These are phyloP conservation scores for Liquidambar formosana DNA, from an alignment of 164 flowering plant genomes.

Conservation along the genomic window DNA sequence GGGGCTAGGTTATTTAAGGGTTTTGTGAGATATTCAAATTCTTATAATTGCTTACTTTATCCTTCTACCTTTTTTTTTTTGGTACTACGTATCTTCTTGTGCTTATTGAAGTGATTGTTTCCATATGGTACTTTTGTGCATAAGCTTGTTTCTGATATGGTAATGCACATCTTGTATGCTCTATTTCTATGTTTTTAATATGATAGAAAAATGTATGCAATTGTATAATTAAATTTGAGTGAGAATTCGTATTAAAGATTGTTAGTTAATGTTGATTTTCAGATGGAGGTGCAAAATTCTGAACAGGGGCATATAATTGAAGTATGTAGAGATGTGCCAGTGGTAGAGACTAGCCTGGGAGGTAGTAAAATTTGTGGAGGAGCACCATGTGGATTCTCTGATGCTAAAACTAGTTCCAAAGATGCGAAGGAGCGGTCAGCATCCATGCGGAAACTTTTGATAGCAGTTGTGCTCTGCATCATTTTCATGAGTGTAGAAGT, in stretches of 20 bases:
- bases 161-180: background rate
- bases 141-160: background rate
- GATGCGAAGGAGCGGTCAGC: conserved; percentile 71
- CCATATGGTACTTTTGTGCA: background rate
- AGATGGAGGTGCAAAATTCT: conserved; percentile 61
- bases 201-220: background rate
- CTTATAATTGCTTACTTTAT: no score
- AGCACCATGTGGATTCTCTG: conserved; percentile 77
- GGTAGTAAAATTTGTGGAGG: conserved; percentile 59
- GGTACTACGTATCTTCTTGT: background rate
- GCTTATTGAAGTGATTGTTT: background rate
- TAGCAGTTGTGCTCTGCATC: conserved; percentile 66
- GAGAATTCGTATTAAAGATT: background rate
- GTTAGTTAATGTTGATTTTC: conserved; percentile 16
- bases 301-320: conserved; percentile 59
- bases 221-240: background rate
- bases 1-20: no score
- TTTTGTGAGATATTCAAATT: no score
- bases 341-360: conserved; percentile 25
- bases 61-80: no score
- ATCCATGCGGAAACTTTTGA: conserved; percentile 67
- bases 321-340: conserved; percentile 37
- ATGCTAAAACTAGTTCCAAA: conserved; percentile 45
- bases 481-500: conserved; percentile 83
- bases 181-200: background rate